phyloP scores from a whole-genome alignment of 345 rosid genomes.

The Dipteronia sinensis region DNA sequence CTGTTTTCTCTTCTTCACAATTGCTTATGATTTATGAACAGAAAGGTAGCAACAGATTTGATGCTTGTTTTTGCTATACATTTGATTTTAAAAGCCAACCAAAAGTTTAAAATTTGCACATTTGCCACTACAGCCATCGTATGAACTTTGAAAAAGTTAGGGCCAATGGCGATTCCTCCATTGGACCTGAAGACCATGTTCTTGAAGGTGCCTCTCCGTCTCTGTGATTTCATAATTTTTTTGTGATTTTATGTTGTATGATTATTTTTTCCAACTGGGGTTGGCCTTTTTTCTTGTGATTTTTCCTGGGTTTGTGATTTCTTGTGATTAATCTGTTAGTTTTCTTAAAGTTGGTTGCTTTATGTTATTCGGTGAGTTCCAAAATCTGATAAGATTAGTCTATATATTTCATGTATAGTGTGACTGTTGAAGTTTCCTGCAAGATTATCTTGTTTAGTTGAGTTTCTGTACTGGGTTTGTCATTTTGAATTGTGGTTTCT shows the following conservation, averaged over 20 bases:
- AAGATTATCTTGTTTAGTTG: neutral
- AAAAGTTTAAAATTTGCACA: no score
- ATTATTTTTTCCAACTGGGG: neutral
- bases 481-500: no score
- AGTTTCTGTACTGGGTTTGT: neutral
- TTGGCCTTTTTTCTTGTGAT: constrained; percentile 1
- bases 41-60: no score
- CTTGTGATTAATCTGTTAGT: neutral
- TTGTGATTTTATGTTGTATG: neutral
- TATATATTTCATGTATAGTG: no score
- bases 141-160: no score
- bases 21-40: no score
- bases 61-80: no score
- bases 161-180: no score
- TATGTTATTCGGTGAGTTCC: neutral
- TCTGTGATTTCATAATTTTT: neutral
- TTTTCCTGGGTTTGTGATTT: constrained; percentile 2
- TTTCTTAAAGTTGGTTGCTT: neutral
- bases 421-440: neutral
- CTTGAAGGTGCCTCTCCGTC: constrained; percentile 55
- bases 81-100: no score
- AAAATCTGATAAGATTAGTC: no score
- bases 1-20: no score
- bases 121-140: no score
- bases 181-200: constrained; percentile 94